Conservation (phyloP, 1,139 yeast genomes). For the Casaregolazyma suthepensis region DNA sequence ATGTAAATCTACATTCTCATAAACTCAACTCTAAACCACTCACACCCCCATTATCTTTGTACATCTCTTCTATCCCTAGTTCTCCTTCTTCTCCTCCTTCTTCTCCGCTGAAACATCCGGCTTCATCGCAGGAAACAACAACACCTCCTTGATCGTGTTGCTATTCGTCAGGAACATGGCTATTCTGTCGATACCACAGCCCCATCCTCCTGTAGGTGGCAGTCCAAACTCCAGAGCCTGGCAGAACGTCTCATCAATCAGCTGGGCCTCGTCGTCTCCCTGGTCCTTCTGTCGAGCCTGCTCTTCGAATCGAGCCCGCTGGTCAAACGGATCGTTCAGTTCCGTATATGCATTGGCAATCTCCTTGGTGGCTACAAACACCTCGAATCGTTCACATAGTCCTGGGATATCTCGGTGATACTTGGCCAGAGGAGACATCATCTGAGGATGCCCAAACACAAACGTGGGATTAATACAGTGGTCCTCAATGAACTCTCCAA, state of each 20-base stretch:
- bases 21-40: no score
- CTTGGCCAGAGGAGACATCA: constrained; percentile 99
- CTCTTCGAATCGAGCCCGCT: constrained; percentile 94
- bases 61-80: neutral
- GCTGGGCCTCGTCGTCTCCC: constrained; percentile 98
- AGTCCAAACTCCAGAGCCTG: constrained; percentile 96
- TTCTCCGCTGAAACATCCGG: constrained; percentile 49
- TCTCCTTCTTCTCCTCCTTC: constrained; percentile 6
- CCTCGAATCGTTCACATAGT: constrained; percentile 96
- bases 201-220: constrained; percentile 99
- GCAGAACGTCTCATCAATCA: constrained; percentile 94
- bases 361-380: constrained; percentile 97
- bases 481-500: constrained; percentile 87
- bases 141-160: constrained; percentile 94
- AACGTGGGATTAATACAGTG: constrained; percentile 94
- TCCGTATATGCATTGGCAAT: constrained; percentile 98
- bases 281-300: constrained; percentile 98
- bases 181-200: constrained; percentile 97
- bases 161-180: constrained; percentile 98
- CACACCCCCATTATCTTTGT: neutral
- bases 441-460: constrained; percentile 97
- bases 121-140: constrained; percentile 96
- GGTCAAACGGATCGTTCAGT: constrained; percentile 98
- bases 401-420: constrained; percentile 90
- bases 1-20: no score